Evolutionary conservation across 2,329 filamentous ascomycete species (phyloP).

Genomic region (Zymoseptoria crescenta): DNA sequence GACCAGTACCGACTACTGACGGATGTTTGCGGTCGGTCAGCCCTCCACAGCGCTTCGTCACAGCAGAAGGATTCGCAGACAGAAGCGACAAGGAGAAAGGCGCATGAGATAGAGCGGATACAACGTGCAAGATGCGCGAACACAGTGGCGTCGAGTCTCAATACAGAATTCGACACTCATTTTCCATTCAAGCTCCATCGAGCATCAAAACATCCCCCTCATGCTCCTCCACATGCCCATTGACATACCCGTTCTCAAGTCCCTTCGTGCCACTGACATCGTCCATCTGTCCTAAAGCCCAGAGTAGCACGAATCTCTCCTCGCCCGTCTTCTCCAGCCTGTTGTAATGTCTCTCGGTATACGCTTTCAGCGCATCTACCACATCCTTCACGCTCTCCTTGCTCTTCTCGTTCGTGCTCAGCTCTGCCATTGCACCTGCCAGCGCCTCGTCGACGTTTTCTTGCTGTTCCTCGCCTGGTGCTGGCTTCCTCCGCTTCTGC

Average conservation of each 20-base stretch:
- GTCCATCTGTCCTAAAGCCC: conserved; percentile 90
- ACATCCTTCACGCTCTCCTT: conserved; percentile 72
- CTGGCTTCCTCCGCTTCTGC: conserved; percentile 27
- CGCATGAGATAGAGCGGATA: not conserved
- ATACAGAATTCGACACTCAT: not conserved
- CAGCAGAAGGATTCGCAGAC: no score
- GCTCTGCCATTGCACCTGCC: conserved; percentile 25
- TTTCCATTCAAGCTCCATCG: conserved; percentile 5
- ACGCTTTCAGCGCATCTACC: conserved; percentile 75
- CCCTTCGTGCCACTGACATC: conserved; percentile 39
- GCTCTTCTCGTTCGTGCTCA: conserved; percentile 32
- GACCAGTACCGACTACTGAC: no score
- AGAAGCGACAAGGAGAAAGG: no score
- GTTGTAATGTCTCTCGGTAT: conserved; percentile 89
- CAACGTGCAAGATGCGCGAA: not conserved
- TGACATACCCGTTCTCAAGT: conserved; percentile 9
- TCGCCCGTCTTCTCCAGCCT: conserved; percentile 83
- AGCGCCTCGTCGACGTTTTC: conserved; percentile 22
- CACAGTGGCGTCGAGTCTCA: not conserved
- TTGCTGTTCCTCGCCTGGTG: conserved; percentile 7
- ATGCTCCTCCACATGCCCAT: conserved; percentile 2
- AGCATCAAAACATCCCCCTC: conserved; percentile 18
- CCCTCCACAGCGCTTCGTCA: no score
- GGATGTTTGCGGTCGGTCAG: no score
- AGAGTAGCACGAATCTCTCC: conserved; percentile 90